These are phyloP conservation scores for Lotmaria passim DNA, from an alignment of 208 protist genomes.

Conservation along the genomic window DNA sequence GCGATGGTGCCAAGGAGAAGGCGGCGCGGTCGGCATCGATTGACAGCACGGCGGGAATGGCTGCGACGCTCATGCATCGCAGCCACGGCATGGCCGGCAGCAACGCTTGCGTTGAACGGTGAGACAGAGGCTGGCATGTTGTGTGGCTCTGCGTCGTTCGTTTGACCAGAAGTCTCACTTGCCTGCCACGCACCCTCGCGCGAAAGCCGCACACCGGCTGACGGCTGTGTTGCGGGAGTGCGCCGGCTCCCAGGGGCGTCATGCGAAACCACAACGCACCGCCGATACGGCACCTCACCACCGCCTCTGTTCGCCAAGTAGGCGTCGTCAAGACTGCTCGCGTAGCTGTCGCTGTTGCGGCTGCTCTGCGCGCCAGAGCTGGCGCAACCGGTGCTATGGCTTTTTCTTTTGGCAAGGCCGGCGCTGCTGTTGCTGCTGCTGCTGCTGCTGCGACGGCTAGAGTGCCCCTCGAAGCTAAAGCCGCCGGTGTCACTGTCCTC, in stretches of 20 bases:
- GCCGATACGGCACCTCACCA: constrained; percentile 16
- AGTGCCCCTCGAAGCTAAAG: constrained; percentile 10
- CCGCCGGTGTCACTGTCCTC: neutral
- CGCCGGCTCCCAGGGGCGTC: neutral
- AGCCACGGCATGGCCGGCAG: neutral
- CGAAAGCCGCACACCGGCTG: neutral
- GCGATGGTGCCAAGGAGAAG: constrained; percentile 22
- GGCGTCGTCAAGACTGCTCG: constrained; percentile 13
- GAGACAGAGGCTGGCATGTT: neutral
- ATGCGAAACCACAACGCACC: neutral
- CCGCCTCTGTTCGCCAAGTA: neutral
- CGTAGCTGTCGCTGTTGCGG: constrained; percentile 2
- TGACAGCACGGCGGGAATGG: neutral
- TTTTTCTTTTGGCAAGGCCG: neutral
- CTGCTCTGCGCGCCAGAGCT: constrained; percentile 15
- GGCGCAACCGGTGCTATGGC: neutral
- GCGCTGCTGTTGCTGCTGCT: constrained; percentile 11
- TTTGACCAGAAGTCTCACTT: too few relatives aligned
- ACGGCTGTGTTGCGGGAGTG: too few relatives aligned
- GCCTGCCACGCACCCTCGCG: neutral
- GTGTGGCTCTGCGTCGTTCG: neutral
- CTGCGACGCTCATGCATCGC: neutral
- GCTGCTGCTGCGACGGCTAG: constrained; percentile 9
- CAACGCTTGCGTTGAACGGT: neutral
- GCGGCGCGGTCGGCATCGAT: neutral